Percentiles rank a stretch among this genome's conserved stretches.
Evolutionary conservation across 495 filamentous ascomycete species (phyloP).

Genomic region (Penicillium riverlandense): DNA sequence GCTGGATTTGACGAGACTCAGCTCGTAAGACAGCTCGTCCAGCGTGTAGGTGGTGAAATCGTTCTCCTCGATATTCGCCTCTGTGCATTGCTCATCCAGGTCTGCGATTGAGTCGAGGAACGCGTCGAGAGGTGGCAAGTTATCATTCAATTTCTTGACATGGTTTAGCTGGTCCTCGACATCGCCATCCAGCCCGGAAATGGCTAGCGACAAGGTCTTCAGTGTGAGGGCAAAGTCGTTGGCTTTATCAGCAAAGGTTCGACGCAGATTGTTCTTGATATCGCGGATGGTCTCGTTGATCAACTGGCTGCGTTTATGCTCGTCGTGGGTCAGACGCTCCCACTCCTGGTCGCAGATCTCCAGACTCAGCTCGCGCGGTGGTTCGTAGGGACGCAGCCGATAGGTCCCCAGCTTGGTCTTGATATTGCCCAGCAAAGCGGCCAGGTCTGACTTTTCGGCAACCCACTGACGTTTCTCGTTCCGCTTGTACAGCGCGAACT

Average conservation of each 20-base stretch:
- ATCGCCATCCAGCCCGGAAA: slow-evolving; percentile 91
- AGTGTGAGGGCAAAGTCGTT: slow-evolving; percentile 94
- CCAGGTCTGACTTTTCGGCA: slow-evolving; percentile 91
- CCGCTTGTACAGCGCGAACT: slow-evolving; percentile 82
- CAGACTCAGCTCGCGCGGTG: slow-evolving; percentile 69
- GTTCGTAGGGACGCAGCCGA: slow-evolving; percentile 81
- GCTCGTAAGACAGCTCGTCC: slow-evolving; percentile 91
- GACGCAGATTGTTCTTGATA: slow-evolving; percentile 91
- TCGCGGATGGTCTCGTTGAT: slow-evolving; percentile 98
- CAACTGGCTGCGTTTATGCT: slow-evolving; percentile 78
- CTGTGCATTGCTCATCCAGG: slow-evolving; percentile 79
- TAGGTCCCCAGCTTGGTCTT: slow-evolving; percentile 97
- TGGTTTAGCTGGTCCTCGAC: slow-evolving; percentile 88
- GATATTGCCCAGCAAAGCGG: slow-evolving; percentile 92
- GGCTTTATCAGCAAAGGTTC: slow-evolving; percentile 88
- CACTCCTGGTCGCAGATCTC: slow-evolving; percentile 80
- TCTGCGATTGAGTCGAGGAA: slow-evolving; percentile 78
- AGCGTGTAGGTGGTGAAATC: slow-evolving; percentile 98
- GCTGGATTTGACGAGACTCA: slow-evolving; percentile 79
- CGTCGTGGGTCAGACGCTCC: slow-evolving; percentile 66
- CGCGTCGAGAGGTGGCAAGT: slow-evolving; percentile 76
- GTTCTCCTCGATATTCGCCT: slow-evolving; percentile 98
- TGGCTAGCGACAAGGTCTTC: slow-evolving; percentile 85
- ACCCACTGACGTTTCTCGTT: slow-evolving; percentile 91
- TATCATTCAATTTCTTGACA: slow-evolving; percentile 71